Conservation (phyloP, 345 rosid species). For the Chamaenerion angustifolium region DNA sequence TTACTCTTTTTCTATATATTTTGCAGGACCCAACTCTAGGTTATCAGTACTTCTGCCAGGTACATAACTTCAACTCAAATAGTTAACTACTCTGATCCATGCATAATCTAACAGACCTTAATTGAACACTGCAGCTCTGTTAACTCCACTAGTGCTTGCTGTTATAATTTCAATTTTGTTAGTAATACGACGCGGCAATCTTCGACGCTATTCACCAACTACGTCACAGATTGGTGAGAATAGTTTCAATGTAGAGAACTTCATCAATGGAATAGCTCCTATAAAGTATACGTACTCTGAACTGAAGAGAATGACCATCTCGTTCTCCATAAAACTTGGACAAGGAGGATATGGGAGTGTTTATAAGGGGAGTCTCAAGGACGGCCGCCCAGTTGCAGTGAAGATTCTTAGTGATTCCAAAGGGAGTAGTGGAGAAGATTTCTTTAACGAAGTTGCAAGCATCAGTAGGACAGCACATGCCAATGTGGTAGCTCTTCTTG, state of each 20-base stretch:
- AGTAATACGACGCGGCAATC: too few relatives aligned
- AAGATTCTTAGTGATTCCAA: constrained; percentile 17
- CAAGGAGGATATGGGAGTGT: constrained; percentile 22
- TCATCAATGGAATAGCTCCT: constrained; percentile 12
- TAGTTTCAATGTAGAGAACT: constrained; percentile 4
- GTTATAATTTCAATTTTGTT: too few relatives aligned
- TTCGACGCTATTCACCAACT: too few relatives aligned
- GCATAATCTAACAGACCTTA: too few relatives aligned
- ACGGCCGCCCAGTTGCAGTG: constrained; percentile 22
- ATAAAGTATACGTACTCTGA: constrained; percentile 14
- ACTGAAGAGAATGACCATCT: constrained; percentile 21
- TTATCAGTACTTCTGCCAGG: too few relatives aligned
- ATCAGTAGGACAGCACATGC: constrained; percentile 11
- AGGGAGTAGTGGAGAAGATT: constrained; percentile 19
- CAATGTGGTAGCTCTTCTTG: constrained; percentile 13
- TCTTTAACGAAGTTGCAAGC: constrained; percentile 30
- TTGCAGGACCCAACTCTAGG: too few relatives aligned
- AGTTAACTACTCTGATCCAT: too few relatives aligned
- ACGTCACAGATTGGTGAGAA: not conserved
- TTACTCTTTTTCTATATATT: too few relatives aligned
- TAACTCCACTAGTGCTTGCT: too few relatives aligned
- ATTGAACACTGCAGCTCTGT: too few relatives aligned
- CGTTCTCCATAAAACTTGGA: constrained; percentile 22
- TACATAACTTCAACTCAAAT: too few relatives aligned
- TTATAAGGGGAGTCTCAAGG: constrained; percentile 16